A percentile compares a stretch with the other conserved stretches of the same genome.
Conservation (phyloP, 2,329 filamentous ascomycete species). For the Verticillium albo-atrum region DNA sequence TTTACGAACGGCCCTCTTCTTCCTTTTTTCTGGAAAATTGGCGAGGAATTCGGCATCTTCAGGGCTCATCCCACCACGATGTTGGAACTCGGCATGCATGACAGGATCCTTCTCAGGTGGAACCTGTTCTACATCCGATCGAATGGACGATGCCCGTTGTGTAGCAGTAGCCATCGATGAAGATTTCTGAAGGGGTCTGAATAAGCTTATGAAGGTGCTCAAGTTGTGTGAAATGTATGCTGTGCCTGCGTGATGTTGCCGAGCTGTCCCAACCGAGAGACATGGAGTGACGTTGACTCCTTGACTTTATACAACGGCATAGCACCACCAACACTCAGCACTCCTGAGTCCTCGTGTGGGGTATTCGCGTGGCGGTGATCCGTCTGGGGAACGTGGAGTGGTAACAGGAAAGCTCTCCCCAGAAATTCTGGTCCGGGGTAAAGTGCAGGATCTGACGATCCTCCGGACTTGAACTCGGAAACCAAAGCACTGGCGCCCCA, state of each 20-base stretch:
- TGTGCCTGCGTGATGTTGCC: neutral
- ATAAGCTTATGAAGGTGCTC: neutral
- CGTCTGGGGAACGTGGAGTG: neutral
- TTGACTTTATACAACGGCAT: neutral
- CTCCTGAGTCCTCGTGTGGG: neutral
- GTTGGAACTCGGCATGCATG: conserved; percentile 17
- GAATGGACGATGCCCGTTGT: conserved; percentile 2
- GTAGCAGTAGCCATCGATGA: conserved; percentile 9
- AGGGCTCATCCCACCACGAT: conserved; percentile 7
- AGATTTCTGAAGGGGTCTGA: neutral
- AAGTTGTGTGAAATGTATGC: too few relatives aligned
- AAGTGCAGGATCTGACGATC: neutral
- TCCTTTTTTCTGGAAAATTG: conserved; percentile 21
- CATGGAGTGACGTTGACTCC: neutral
- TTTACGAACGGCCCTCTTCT: conserved; percentile 23
- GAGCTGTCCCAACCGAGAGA: neutral
- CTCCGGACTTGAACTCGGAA: neutral
- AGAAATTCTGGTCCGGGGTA: neutral
- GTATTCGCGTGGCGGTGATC: neutral
- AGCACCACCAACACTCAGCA: neutral
- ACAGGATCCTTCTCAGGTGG: conserved; percentile 17
- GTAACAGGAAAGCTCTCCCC: neutral
- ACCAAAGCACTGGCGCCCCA: neutral
- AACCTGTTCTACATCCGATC: conserved; percentile 18
- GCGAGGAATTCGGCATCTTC: conserved; percentile 26